These are phyloP conservation scores for Rosa lucieae DNA, from an alignment of 306 rosid species.

Conservation along the genomic window DNA sequence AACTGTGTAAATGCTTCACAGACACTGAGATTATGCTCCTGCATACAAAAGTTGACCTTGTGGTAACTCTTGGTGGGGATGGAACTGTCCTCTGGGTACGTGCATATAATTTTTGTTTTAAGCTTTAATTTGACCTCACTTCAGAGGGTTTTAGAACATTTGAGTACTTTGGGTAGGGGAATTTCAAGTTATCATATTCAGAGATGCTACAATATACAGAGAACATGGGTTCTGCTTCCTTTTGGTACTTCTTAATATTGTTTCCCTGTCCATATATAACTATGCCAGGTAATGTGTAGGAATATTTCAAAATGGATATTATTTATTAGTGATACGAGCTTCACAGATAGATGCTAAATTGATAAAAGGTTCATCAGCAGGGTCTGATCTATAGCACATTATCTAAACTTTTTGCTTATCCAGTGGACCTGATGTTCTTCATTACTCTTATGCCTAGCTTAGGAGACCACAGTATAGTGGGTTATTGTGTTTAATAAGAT, in stretches of 20 bases:
- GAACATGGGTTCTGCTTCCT: background rate
- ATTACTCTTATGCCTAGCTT: background rate
- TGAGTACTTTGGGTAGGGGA: background rate
- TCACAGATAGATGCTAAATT: constrained; percentile 4
- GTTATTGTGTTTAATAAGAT: background rate
- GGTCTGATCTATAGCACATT: background rate
- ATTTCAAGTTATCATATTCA: background rate
- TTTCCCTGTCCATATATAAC: background rate
- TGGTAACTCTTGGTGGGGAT: constrained; percentile 96
- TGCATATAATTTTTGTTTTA: constrained; percentile 26
- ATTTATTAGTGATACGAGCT: background rate
- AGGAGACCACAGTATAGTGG: background rate
- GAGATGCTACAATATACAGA: background rate
- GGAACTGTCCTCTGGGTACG: constrained; percentile 98
- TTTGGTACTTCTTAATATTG: background rate
- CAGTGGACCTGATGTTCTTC: background rate
- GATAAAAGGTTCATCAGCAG: background rate
- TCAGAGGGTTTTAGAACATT: background rate
- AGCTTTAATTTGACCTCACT: background rate
- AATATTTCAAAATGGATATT: background rate
- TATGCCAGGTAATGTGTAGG: background rate
- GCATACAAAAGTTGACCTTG: constrained; percentile 88
- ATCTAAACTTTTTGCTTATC: background rate
- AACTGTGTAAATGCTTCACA: constrained; percentile 36
- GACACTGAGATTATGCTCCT: constrained; percentile 61